These are phyloP conservation scores for Thalassiosira oceanica DNA, from an alignment of 352 stramenopile species.

Conservation along the genomic window DNA sequence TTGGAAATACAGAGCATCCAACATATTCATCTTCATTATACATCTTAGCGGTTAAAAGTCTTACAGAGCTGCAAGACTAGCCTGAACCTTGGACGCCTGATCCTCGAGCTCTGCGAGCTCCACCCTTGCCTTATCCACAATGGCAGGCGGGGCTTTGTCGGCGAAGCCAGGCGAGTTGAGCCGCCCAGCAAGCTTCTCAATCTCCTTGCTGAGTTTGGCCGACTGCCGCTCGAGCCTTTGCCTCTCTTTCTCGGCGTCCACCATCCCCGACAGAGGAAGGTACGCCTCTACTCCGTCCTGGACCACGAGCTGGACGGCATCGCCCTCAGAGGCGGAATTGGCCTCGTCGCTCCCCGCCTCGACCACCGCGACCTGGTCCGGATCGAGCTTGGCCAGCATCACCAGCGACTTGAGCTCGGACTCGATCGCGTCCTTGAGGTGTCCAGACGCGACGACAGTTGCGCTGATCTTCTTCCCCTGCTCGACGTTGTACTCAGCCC, in stretches of 20 bases:
- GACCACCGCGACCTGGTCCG: slow-evolving; percentile 61
- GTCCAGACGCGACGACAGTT: slow-evolving; percentile 69
- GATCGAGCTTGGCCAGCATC: slow-evolving; percentile 81
- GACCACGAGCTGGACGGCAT: slow-evolving; percentile 77
- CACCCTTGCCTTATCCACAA: slow-evolving; percentile 79
- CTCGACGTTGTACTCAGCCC: slow-evolving; percentile 86
- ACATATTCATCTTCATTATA: no score
- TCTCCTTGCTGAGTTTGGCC: slow-evolving; percentile 79
- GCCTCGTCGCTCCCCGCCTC: slow-evolving; percentile 64
- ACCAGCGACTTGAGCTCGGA: slow-evolving; percentile 81
- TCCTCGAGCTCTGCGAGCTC: slow-evolving; percentile 76
- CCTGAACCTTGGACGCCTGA: slow-evolving; percentile 67
- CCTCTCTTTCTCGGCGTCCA: slow-evolving; percentile 84
- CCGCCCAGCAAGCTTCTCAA: slow-evolving; percentile 73
- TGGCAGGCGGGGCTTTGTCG: slow-evolving; percentile 77
- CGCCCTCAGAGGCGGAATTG: slow-evolving; percentile 30
- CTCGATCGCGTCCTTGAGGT: slow-evolving; percentile 67
- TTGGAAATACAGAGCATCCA: no score
- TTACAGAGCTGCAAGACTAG: slow-evolving; percentile 37
- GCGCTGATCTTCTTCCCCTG: slow-evolving; percentile 82
- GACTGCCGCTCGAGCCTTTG: slow-evolving; percentile 78
- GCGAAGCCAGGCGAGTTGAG: slow-evolving; percentile 78
- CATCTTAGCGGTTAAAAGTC: no score
- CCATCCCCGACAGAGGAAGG: slow-evolving; percentile 79
- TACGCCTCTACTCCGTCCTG: slow-evolving; percentile 84